Base-by-base conservation (phyloP, 2,329 filamentous ascomycete genomes). In the Botryotinia globosa region DNA sequence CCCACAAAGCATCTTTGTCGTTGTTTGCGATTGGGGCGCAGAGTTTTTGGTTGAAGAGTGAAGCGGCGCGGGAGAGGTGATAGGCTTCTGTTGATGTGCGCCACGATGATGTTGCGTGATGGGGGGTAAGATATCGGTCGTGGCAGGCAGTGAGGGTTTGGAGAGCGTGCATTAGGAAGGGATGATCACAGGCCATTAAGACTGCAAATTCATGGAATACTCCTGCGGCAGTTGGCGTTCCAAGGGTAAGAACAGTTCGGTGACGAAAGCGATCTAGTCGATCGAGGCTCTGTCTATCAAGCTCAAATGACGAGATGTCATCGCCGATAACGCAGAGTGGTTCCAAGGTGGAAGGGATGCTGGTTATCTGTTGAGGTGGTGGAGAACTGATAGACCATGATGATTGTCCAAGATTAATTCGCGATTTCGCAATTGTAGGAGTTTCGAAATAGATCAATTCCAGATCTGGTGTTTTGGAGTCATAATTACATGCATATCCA, bases 111-210 rank as follows among this genome's bases (percentile, higher is more conserved):
- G 51, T 73, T n/a, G 34, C 74, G 34, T 67, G n/a, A 34, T 69
- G 71, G 51, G 5, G 73, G 32, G 77, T 74, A 48, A 87, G 78
- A 74, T 84, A 81, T 6, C 84, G 82, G 73, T 89, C 87, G 75
- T 90, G 87, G 74, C 87, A 83, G 3, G 86, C 78, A 3, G 87
- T 85, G 34, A 89, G 76, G 29, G 85, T 82, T 58, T 89, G 80
- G n/a, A 88, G 82, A 63, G 85, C 81, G 77, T 90, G 88, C 80
- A 88, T 84, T 16, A 72, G 48, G 25, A 59, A 67, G 18, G 62
- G 70, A 25, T 66, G 62, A n/a, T 29, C 12, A 9, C 34, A 72
- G 10, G 62, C 69, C 70, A 72, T 67, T 9, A 29, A 77, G 1
- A 82, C 76, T 4, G 81, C 79, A 37, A 82, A 79, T 9, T 81